Evolutionary conservation across 352 stramenopile species (phyloP), one percentile per base, ranked within the genome.

Genomic region (Blastocystis sp.): DNA sequence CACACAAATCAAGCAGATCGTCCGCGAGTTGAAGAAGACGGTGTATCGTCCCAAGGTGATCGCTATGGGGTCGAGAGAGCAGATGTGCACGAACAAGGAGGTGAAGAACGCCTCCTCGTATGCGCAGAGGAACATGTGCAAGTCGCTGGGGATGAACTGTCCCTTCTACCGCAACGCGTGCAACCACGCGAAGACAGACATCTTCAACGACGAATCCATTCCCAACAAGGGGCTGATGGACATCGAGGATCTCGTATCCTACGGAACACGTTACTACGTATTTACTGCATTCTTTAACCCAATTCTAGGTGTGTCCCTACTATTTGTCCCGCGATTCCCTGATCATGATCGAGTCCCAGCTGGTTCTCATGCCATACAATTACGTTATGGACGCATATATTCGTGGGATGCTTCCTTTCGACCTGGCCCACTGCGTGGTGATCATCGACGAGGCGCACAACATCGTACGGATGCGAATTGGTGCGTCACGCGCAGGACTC

Each of bases 371-470:
- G 80, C 98, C 98, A 1, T 99, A 99, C 93, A 99, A 99, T 92
- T 99, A 99, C 91, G 92, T 99, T 0, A 97, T 99, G 91, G 97
- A 99, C 90, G 94, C 96, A 21, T 79, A 95, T 59, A 93, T 94
- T 3, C 93, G 94, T 16, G 41, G 61, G 13, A 65, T 29, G 21
- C 94, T 98, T 12, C 95, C 97, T 29, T 95, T 99, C 41, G 95
- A 96, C 41, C 98, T 98, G 90, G 93, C 96, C 62, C 98, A 98
- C 92, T 92, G 97, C 0, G 94, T 99, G 29, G 91, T 99, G 0
- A 98, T 99, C 71, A 98, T 99, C 88, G 98, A 99, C 90, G 98
- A 99, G 92, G 97, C 97, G 1, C 98, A 99, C 93, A 99, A 99
- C 91, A 93, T 99, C 70, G 96, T 98, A 93, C 50, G 92, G 80